Evolutionary conservation across 768 basidiomycete species (phyloP), one percentile per base, ranked within the genome.

Genomic region (Pisolithus marmoratus): DNA sequence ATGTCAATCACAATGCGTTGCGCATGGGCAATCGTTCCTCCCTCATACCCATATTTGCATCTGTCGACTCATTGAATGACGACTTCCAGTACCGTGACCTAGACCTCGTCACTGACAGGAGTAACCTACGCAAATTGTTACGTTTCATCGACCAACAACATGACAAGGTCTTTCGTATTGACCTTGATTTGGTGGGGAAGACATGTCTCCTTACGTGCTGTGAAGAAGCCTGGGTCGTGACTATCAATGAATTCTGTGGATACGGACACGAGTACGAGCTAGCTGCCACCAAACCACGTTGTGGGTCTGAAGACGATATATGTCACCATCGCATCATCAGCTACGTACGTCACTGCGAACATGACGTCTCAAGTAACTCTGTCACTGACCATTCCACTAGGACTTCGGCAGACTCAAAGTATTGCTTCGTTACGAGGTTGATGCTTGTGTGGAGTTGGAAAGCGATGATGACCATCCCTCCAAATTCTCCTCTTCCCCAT

Each of bases 211-310:
- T 89, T 58, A 81, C 79, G 50, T 70, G 87, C 1, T 71, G 48
- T 20, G 85, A 84, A 78, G 77, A 76, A 27, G 5, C 31, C 29
- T 57, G 12, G 9, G 4, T 49, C 0, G 19, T 38, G 8, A 22
- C 56, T 15, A 50, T 47, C 0, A 58, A 50, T 7, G 56, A 75
- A 14, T 64, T 61, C 14, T 73, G 71, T 19, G 69, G 66, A 1
- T 90, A 71, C 63, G 85, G 85, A 0, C 69, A 77, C 45, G 81
- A 77, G 52, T 91, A 86, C 58, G 80, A 87, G 58, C 75, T 72
- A 53, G 77, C 76, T 0, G 73, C 76, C 3, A 84, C 85, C 0
- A 65, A 52, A n/a, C 59, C 68, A 19, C 76, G 74, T 1, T 55
- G 63, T 4, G 79, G 77, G 37, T 83, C 83, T 55, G 74, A 75